Percentiles rank a stretch among this genome's conserved stretches.
Conservation (phyloP, 371 early-diverging fungal species). For the Actinomortierella wolfii region DNA sequence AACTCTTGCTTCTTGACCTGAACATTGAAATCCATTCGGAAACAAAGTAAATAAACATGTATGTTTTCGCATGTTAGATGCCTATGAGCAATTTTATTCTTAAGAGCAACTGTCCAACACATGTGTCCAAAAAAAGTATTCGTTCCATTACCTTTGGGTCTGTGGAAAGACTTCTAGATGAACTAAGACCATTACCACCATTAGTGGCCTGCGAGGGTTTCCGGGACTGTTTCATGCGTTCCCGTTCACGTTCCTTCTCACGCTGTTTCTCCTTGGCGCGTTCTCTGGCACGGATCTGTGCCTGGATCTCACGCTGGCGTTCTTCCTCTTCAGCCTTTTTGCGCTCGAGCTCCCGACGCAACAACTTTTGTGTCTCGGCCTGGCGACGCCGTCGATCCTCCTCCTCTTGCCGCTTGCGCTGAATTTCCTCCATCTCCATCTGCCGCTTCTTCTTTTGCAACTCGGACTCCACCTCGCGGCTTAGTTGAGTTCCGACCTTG, state of each 20-base stretch:
- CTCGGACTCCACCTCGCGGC: conserved; percentile 29
- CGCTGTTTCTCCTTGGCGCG: conserved; percentile 17
- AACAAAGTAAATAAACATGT: too few species aligned
- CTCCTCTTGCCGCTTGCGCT: conserved; percentile 36
- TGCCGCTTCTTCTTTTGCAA: conserved; percentile 37
- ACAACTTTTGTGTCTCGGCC: conserved; percentile 22
- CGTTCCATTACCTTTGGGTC: too few species aligned
- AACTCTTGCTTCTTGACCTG: conserved; percentile 19
- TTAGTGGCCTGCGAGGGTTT: too few species aligned
- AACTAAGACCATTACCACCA: too few species aligned
- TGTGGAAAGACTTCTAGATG: too few species aligned
- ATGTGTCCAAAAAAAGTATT: too few species aligned
- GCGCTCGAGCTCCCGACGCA: conserved; percentile 24
- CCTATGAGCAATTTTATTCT: too few species aligned
- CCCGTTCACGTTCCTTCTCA: conserved; percentile 22
- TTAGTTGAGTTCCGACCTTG: conserved; percentile 36
- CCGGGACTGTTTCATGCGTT: too few species aligned
- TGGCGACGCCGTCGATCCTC: conserved; percentile 20
- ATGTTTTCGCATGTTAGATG: too few species aligned
- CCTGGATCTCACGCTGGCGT: conserved; percentile 17
- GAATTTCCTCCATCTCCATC: conserved; percentile 24
- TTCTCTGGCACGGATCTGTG: conserved; percentile 32
- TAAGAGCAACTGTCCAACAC: too few species aligned
- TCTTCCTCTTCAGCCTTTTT: conserved; percentile 31
- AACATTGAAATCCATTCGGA: too few species aligned